These are phyloP conservation scores for Trypanosoma melophagium DNA, from an alignment of 208 protist genomes.

Conservation along the genomic window DNA sequence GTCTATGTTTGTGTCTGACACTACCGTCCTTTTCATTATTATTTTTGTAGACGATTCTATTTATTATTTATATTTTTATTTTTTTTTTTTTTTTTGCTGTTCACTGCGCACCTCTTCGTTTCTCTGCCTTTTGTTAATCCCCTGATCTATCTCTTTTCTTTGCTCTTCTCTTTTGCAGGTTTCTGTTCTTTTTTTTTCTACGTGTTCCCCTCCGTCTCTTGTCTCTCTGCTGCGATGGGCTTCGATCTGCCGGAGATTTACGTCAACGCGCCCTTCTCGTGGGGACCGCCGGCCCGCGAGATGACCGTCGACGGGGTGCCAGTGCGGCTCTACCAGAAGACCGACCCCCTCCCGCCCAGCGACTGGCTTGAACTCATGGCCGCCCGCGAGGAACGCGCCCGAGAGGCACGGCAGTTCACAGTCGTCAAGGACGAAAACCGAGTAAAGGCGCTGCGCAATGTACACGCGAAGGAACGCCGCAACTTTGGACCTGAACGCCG, in stretches of 20 bases:
- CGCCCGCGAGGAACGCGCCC: conserved; percentile 34
- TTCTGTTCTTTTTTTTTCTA: conserved; percentile 14
- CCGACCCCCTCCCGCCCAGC: conserved; percentile 40
- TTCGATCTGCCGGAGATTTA: conserved; percentile 79
- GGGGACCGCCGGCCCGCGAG: conserved; percentile 80
- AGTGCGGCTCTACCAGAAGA: conserved; percentile 73
- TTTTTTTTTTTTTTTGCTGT: not conserved
- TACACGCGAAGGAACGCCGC: conserved; percentile 40
- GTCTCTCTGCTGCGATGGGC: conserved; percentile 34
- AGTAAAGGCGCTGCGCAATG: conserved; percentile 61
- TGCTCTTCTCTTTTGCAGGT: not conserved
- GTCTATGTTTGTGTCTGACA: too few species aligned
- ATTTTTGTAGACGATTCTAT: too few species aligned
- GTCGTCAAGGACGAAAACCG: conserved; percentile 71
- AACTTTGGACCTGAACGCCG: conserved; percentile 18
- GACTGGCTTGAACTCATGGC: conserved; percentile 48
- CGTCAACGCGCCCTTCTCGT: conserved; percentile 68
- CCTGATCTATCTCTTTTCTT: not conserved
- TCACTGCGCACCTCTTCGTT: conserved; percentile 16
- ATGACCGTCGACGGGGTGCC: conserved; percentile 57
- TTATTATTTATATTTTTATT: too few species aligned
- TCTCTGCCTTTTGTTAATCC: conserved; percentile 23
- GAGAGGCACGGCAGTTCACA: conserved; percentile 43
- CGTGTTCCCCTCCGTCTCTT: not conserved
- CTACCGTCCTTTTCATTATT: too few species aligned